Conservation (phyloP, 805 yeast genomes). For the Candida patagonica region DNA sequence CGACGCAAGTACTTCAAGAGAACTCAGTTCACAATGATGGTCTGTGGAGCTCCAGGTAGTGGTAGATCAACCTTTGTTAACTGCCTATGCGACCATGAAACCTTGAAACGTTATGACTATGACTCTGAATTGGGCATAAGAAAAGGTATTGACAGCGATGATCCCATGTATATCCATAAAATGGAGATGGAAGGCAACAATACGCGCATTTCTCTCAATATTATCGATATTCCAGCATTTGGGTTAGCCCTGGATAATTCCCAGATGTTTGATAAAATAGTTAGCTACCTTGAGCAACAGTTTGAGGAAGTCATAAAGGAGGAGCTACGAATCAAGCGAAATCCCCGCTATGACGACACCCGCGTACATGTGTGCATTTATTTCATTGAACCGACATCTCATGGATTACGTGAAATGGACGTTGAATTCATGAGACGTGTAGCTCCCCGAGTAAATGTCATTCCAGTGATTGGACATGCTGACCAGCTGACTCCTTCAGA, state of each 20-base stretch:
- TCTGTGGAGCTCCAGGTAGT: conserved; percentile 63
- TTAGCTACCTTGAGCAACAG: conserved; percentile 56
- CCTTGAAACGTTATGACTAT: conserved; percentile 18
- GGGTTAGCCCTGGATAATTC: conserved; percentile 69
- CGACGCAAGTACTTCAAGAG: conserved; percentile 53
- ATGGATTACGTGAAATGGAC: conserved; percentile 58
- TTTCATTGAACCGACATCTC: conserved; percentile 56
- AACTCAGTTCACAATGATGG: conserved; percentile 55
- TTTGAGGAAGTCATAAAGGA: conserved; percentile 65
- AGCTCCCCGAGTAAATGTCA: conserved; percentile 65
- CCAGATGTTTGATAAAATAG: conserved; percentile 39
- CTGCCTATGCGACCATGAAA: conserved; percentile 46
- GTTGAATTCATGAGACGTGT: conserved; percentile 60
- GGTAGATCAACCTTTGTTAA: conserved; percentile 71
- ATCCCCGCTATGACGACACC: conserved; percentile 60
- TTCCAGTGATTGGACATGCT: conserved; percentile 75
- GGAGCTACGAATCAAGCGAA: conserved; percentile 65
- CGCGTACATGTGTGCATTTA: conserved; percentile 73
- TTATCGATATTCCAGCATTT: conserved; percentile 67
- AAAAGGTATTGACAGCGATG: background rate
- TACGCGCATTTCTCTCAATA: conserved; percentile 40
- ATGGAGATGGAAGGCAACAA: conserved; percentile 47
- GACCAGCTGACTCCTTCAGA: conserved; percentile 70
- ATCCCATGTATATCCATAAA: conserved; percentile 17
- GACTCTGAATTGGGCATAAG: background rate